A percentile compares a stretch with the other conserved stretches of the same genome.
phyloP scores from a whole-genome alignment of 106 monocot genomes.

The Allium fistulosum region DNA sequence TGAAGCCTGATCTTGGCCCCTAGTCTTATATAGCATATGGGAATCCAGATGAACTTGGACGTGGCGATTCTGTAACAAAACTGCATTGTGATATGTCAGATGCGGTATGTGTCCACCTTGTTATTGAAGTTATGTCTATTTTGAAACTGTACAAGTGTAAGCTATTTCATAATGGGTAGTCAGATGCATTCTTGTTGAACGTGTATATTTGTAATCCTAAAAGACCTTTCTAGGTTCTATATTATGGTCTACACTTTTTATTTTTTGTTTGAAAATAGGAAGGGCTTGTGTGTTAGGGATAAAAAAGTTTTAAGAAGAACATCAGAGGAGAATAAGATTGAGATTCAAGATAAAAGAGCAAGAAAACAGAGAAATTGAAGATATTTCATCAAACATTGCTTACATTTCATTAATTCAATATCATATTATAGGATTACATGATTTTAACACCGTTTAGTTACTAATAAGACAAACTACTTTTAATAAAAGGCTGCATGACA shows the following conservation, averaged over 20 bases:
- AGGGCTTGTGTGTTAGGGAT: not conserved
- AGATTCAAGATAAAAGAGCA: too few species aligned
- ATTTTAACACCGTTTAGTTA: too few species aligned
- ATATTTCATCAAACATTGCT: too few species aligned
- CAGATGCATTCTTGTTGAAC: not conserved
- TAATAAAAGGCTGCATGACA: too few species aligned
- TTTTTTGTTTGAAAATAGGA: not conserved
- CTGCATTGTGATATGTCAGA: conserved; percentile 37
- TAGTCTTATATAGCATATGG: conserved; percentile 42
- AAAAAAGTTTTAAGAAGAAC: too few species aligned
- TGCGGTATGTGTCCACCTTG: conserved; percentile 18
- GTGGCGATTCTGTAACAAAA: conserved; percentile 37
- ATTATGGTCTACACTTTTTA: not conserved
- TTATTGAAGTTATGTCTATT: not conserved
- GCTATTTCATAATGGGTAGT: not conserved
- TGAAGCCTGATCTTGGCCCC: conserved; percentile 33
- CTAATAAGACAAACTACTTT: too few species aligned
- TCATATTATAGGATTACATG: too few species aligned
- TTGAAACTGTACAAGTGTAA: too few species aligned
- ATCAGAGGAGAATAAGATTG: too few species aligned
- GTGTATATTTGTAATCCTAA: not conserved
- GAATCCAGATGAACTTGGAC: conserved; percentile 21
- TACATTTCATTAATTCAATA: too few species aligned
- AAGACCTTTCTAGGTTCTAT: too few species aligned
- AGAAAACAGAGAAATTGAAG: too few species aligned